Conservation (phyloP, 1,139 yeast species). For the Kodamaea derodonti region DNA sequence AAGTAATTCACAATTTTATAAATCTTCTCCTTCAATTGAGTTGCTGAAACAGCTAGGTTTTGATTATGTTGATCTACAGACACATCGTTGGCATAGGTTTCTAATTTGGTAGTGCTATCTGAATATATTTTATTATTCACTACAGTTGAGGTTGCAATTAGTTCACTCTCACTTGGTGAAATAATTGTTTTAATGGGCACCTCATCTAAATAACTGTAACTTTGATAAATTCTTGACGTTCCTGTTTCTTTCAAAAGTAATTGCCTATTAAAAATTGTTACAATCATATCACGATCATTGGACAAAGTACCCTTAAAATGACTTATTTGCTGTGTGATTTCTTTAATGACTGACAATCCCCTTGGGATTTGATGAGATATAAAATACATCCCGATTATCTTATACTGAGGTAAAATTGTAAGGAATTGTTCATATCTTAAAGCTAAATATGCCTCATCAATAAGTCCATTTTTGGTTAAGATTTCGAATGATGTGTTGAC, state of each 20-base stretch:
- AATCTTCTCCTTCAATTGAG: conserved; percentile 21
- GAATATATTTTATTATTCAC: conserved; percentile 21
- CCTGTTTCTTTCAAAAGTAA: conserved; percentile 3
- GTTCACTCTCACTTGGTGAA: conserved; percentile 22
- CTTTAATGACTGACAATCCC: conserved; percentile 8
- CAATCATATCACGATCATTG: conserved; percentile 3
- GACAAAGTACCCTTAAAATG: conserved; percentile 3
- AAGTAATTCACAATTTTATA: conserved; percentile 18
- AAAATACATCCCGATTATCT: conserved; percentile 29
- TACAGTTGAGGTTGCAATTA: conserved; percentile 26
- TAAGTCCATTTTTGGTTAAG: conserved; percentile 7
- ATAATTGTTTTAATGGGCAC: conserved; percentile 11
- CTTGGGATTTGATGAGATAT: conserved; percentile 9
- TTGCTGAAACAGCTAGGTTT: conserved; percentile 16
- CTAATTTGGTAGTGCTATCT: conserved; percentile 5
- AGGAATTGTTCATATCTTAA: conserved; percentile 25
- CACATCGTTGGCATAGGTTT: conserved; percentile 7
- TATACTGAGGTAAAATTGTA: conserved; percentile 24
- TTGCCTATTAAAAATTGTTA: conserved; percentile 7
- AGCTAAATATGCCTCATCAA: conserved; percentile 22
- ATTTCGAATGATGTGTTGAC: conserved; percentile 25
- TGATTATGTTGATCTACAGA: conserved; percentile 12
- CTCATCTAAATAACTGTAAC: neutral
- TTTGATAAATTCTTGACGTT: conserved; percentile 1
- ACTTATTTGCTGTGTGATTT: conserved; percentile 7